Evolutionary conservation across 2,329 filamentous ascomycete genomes (phyloP), one percentile per base, ranked within the genome.

Genomic region (Cercospora sp.): DNA sequence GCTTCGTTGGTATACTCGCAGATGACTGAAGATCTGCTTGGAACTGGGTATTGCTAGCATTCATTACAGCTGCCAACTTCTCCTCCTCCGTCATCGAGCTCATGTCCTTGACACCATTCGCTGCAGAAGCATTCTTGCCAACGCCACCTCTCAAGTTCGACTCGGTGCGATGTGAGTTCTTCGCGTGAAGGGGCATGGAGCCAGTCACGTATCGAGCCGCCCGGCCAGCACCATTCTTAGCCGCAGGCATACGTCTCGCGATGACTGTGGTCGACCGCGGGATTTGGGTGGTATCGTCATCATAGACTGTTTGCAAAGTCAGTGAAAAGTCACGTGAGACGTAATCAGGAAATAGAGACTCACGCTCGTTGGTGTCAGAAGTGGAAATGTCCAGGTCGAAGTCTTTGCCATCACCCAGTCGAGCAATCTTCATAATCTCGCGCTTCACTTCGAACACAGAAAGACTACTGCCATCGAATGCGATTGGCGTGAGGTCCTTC

Each of bases 371-470:
- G 73, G 89, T 91, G 80, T 98, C 94, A 79, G 97, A 93, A 71
- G 93, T 92, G 81, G 93, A 97, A 74, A 99, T 96, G 72, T 92
- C 90, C 64, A 99, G 88, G 81, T 99, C 94, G 80, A 98, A 97
- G 80, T 99, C 95, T 73, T 92, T 93, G 70, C 95, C 95, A 82
- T 98, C 94, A 74, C 95, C 95, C 74, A 99, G 87, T 70, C 92
- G 93, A 81, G 93, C 96, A 81, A 94, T 92, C 80, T 88, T 89
- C 84, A 99, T 99, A 78, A 99, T 99, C 83, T 98, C 95, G 84
- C 94, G 91, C 84, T 99, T 99, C 79, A 99, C 86, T 80, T 99
- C 96, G 82, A 98, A 99, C 72, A 98, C 95, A 70, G 94, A 97
- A 79, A 98, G 97, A 81, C 93, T 93, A 76, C 94, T 97, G 79